These are phyloP conservation scores for Stagonosporopsis chrysanthemi DNA, from an alignment of 2,329 filamentous ascomycete genomes.

Conservation along the genomic window DNA sequence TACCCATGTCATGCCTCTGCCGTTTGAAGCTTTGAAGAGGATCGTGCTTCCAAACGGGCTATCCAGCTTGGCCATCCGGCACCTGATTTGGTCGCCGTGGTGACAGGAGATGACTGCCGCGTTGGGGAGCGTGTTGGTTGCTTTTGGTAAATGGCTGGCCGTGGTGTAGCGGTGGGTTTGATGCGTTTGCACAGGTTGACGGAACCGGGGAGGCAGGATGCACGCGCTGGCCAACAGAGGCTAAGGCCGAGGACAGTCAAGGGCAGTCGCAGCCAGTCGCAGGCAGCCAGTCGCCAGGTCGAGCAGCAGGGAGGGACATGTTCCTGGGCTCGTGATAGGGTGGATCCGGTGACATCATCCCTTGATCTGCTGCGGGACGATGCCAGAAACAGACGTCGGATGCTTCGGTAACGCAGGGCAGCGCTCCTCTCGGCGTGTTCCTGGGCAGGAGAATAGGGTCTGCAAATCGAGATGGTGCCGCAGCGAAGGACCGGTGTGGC, in stretches of 20 bases:
- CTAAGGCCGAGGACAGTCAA: neutral
- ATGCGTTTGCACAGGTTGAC: constrained; percentile 1
- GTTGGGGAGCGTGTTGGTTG: constrained; percentile 1
- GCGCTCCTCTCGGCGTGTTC: constrained; percentile 16
- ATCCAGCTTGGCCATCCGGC: neutral
- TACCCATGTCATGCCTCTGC: neutral
- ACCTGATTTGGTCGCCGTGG: constrained; percentile 1
- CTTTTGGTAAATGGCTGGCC: constrained; percentile 1
- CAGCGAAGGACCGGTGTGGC: constrained; percentile 12
- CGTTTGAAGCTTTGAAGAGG: neutral
- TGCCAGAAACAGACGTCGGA: constrained; percentile 6
- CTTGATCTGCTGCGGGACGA: constrained; percentile 1
- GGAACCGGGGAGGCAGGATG: constrained; percentile 1
- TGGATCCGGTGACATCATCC: constrained; percentile 10
- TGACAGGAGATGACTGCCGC: constrained; percentile 11
- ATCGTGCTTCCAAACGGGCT: neutral
- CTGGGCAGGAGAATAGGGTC: constrained; percentile 5
- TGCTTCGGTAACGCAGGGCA: constrained; percentile 9
- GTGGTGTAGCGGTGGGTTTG: neutral
- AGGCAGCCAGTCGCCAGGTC: neutral
- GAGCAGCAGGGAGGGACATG: neutral
- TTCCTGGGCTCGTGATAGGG: constrained; percentile 7
- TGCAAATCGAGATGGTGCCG: constrained; percentile 10
- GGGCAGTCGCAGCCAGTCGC: too few relatives aligned
- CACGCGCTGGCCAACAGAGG: neutral